These are phyloP conservation scores for Orbilia blumenaviensis DNA, from an alignment of 2,329 filamentous ascomycete genomes.

Conservation along the genomic window DNA sequence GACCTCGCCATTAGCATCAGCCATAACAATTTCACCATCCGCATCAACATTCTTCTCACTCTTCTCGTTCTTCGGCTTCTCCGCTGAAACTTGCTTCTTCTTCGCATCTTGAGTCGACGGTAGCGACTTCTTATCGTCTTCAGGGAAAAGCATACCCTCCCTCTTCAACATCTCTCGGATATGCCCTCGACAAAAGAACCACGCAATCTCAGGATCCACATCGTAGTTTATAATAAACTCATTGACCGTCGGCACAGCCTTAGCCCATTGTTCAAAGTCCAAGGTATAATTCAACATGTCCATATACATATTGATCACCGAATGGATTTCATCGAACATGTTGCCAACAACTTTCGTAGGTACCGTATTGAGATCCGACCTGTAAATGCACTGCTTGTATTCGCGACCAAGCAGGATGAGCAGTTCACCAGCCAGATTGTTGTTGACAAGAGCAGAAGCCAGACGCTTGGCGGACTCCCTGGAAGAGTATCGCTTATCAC, in stretches of 20 bases:
- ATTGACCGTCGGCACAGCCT: slow-evolving; percentile 77
- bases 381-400: slow-evolving; percentile 83
- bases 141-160: slow-evolving; percentile 57
- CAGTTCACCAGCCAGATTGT: slow-evolving; percentile 79
- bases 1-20: slow-evolving; percentile 44
- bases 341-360: slow-evolving; percentile 84
- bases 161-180: slow-evolving; percentile 66
- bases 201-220: slow-evolving; percentile 69
- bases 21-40: slow-evolving; percentile 49
- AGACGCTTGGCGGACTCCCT: slow-evolving; percentile 79
- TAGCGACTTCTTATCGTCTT: slow-evolving; percentile 53
- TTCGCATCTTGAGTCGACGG: slow-evolving; percentile 58
- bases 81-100: slow-evolving; percentile 19
- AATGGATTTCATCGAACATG: slow-evolving; percentile 81
- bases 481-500: slow-evolving; percentile 82
- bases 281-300: slow-evolving; percentile 64
- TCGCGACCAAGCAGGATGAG: slow-evolving; percentile 93
- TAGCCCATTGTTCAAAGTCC: slow-evolving; percentile 81
- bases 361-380: slow-evolving; percentile 73
- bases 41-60: slow-evolving; percentile 34
- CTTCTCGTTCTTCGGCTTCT: slow-evolving; percentile 35
- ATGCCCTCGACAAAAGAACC: slow-evolving; percentile 63
- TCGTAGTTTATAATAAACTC: slow-evolving; percentile 80
- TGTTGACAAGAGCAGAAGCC: slow-evolving; percentile 79
- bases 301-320: slow-evolving; percentile 54